phyloP scores from a whole-genome alignment of 306 rosid genomes.

The Cucumis hystrix region DNA sequence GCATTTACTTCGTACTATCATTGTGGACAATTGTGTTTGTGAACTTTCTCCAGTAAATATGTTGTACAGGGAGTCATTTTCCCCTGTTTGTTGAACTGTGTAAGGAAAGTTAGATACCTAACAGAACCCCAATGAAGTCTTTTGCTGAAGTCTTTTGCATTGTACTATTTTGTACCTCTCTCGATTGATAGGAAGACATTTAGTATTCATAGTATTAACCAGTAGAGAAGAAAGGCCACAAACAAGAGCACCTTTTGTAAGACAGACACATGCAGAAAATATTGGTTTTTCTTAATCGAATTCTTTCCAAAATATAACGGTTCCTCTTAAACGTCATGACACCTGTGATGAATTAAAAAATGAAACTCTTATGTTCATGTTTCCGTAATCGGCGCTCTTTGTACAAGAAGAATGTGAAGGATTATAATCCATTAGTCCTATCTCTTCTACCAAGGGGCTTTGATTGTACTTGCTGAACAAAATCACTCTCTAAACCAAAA shows the following conservation, averaged over 20 bases:
- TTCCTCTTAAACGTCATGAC: background rate
- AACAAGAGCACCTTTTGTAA: too few relatives aligned
- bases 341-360: background rate
- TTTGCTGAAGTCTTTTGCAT: background rate
- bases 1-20: too few relatives aligned
- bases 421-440: background rate
- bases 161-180: too few relatives aligned
- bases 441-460: background rate
- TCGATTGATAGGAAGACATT: too few relatives aligned
- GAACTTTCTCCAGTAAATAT: too few relatives aligned
- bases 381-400: background rate
- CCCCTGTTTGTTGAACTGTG: too few relatives aligned
- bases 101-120: too few relatives aligned
- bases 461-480: background rate
- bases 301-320: background rate
- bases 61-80: too few relatives aligned
- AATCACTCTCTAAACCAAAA: background rate
- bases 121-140: background rate
- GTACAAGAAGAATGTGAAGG: background rate
- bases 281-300: background rate
- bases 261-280: background rate
- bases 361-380: background rate
- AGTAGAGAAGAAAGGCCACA: too few relatives aligned
- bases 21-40: too few relatives aligned
- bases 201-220: too few relatives aligned